phyloP scores from a whole-genome alignment of 1,139 yeast species.

The Blastobotrys ciferrii region DNA sequence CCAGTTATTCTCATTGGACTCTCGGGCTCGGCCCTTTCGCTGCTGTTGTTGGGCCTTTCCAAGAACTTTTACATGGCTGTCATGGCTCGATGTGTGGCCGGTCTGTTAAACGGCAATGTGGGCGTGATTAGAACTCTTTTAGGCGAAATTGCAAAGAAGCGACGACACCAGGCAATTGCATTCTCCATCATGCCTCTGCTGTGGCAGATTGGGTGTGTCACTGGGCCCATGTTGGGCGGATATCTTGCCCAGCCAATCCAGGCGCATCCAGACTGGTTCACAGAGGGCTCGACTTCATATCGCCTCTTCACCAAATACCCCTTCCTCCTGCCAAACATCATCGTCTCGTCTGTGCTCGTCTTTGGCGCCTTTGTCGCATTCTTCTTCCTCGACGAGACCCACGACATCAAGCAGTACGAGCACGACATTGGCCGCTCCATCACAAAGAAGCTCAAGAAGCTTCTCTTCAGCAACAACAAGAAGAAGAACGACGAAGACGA shows the following conservation, averaged over 20 bases:
- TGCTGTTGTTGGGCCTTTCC: constrained; percentile 54
- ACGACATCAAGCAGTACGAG: constrained; percentile 42
- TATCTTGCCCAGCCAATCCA: constrained; percentile 40
- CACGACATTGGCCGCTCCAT: constrained; percentile 53
- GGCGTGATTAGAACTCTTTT: constrained; percentile 59
- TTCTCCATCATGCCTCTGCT: constrained; percentile 59
- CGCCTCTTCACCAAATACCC: constrained; percentile 48
- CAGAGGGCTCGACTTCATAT: constrained; percentile 22
- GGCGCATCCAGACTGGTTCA: constrained; percentile 34
- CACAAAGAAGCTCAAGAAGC: constrained; percentile 2
- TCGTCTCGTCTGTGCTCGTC: constrained; percentile 46
- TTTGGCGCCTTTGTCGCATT: constrained; percentile 40
- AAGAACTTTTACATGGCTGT: constrained; percentile 51
- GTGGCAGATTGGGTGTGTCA: constrained; percentile 55
- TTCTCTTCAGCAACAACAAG: neutral
- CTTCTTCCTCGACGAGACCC: constrained; percentile 63
- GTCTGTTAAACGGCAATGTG: constrained; percentile 59
- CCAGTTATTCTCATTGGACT: constrained; percentile 53
- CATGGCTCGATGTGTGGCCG: constrained; percentile 51
- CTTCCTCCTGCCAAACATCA: constrained; percentile 59
- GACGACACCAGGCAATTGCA: constrained; percentile 59
- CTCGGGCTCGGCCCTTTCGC: constrained; percentile 48
- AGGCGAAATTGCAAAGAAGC: constrained; percentile 57
- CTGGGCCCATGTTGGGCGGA: constrained; percentile 61
- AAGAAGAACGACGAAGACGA: constrained; percentile 22